phyloP scores from a whole-genome alignment of 805 yeast genomes.

The Myxozyma mucilagina region DNA sequence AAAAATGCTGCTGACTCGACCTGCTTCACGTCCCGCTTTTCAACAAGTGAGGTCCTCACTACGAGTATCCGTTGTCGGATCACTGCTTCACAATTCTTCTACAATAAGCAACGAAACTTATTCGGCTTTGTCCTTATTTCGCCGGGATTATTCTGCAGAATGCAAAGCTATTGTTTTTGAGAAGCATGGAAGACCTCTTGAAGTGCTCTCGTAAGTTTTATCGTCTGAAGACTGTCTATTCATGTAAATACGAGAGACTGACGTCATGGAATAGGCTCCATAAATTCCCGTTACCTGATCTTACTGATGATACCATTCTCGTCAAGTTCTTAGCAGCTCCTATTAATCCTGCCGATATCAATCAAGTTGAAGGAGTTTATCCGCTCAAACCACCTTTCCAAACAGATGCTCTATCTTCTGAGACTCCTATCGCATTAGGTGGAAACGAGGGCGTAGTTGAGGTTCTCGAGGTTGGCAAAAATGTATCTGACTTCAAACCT shows the following conservation, averaged over 20 bases:
- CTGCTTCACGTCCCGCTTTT: not conserved
- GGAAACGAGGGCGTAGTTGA: constrained; percentile 95
- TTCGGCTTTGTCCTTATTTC: not conserved
- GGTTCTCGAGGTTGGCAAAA: constrained; percentile 68
- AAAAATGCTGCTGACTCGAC: not conserved
- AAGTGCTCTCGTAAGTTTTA: constrained; percentile 36
- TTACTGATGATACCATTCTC: constrained; percentile 48
- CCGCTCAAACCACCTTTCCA: constrained; percentile 71
- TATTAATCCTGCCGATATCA: constrained; percentile 85
- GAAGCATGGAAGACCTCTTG: constrained; percentile 57
- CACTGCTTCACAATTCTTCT: not conserved
- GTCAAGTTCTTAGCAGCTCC: constrained; percentile 76
- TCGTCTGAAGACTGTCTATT: not conserved
- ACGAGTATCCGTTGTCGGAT: not conserved
- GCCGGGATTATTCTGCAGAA: constrained; percentile 34
- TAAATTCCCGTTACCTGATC: constrained; percentile 42
- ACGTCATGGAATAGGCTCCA: constrained; percentile 35
- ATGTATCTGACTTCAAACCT: constrained; percentile 48
- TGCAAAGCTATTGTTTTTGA: constrained; percentile 69
- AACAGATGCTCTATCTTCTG: constrained; percentile 47
- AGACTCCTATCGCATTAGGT: constrained; percentile 73
- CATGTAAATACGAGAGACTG: not conserved
- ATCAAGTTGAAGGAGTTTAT: constrained; percentile 83
- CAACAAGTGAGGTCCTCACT: not conserved
- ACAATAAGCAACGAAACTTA: not conserved